A percentile compares a stretch with the other conserved stretches of the same genome.
Conservation (phyloP, 2,329 filamentous ascomycete genomes). For the Fusarium foetens region DNA sequence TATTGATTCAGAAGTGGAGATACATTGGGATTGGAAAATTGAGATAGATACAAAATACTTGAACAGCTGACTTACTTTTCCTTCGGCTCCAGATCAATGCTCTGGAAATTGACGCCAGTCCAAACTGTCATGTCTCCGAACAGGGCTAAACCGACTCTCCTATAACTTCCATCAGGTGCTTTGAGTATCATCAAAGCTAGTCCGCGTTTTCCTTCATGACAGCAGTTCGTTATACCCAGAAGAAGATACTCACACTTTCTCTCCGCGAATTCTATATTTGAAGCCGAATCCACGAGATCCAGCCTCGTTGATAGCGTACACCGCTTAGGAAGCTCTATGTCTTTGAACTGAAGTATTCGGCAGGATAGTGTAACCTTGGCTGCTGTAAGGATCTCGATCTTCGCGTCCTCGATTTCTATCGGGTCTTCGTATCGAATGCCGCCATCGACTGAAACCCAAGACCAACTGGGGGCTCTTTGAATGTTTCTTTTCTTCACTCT, state of each 20-base stretch:
- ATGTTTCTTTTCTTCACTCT: background rate
- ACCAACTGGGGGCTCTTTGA: background rate
- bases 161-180: accelerated
- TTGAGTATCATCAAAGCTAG: background rate
- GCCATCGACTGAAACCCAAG: background rate
- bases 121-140: background rate
- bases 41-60: too few species aligned
- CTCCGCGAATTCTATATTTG: accelerated
- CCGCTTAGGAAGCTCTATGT: accelerated
- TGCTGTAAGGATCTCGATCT: accelerated
- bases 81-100: background rate
- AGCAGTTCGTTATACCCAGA: accelerated
- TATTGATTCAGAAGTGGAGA: background rate
- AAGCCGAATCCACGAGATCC: background rate
- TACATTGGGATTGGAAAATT: too few species aligned
- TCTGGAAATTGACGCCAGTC: accelerated
- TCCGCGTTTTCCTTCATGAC: accelerated
- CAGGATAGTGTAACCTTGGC: background rate
- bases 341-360: accelerated
- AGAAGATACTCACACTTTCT: background rate
- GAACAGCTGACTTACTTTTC: accelerated
- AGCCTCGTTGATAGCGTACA: accelerated
- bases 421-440: accelerated
- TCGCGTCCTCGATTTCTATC: accelerated
- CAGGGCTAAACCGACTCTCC: background rate